Base-by-base conservation (phyloP, 1,284 basidiomycete genomes). In the Anthracocystis walkeri region DNA sequence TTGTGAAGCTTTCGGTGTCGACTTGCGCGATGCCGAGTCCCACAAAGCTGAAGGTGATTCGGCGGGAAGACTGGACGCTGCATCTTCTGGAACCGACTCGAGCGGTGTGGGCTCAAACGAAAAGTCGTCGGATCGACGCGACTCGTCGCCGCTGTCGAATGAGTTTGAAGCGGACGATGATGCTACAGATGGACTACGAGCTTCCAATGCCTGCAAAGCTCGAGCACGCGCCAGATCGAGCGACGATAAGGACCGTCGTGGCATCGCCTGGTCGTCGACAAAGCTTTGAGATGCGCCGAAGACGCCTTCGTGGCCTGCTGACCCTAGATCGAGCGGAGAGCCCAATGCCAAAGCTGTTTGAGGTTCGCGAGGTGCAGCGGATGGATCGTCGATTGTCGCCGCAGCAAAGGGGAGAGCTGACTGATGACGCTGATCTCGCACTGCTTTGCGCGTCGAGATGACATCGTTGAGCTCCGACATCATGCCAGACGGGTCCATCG, bases 381-480 rank as follows among this genome's bases (percentile, higher is more conserved):
- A 35, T 0, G 49, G 33, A 21, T 48, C 48, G 18, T 56, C 62
- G 12, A 7, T 10, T 10, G 44, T 11, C 2, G 51, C 41, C 6
- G 50, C 27, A 1, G 61, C 21, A 14, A 42, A 23, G 16, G 61
- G 31, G 2, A 62, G 53, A 2, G 52, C 54, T 1, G 70, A 63
- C 21, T 41, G 54, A 44, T 59, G 71, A 21, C 58, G 68, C 40
- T 67, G 68, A 38, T 76, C 60, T 7, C 64, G 64, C 1, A 58
- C 49, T 0, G 68, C 58, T 54, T 57, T 69, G 35, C 70, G 73
- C n/a, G 60, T 50, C 16, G 59, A 52, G 54, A 80, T 80, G 31
- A 76, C 78, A 20, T 74, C 70, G 65, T 65, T 80, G 16, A 80
- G 71, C 70, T 80, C 78, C 6, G 64, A 61, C 55, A 80, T 65